Percentiles rank a stretch among this genome's conserved stretches.
Conservation (phyloP, 2,329 filamentous ascomycete genomes). For the Colletotrichum cuscutae region DNA sequence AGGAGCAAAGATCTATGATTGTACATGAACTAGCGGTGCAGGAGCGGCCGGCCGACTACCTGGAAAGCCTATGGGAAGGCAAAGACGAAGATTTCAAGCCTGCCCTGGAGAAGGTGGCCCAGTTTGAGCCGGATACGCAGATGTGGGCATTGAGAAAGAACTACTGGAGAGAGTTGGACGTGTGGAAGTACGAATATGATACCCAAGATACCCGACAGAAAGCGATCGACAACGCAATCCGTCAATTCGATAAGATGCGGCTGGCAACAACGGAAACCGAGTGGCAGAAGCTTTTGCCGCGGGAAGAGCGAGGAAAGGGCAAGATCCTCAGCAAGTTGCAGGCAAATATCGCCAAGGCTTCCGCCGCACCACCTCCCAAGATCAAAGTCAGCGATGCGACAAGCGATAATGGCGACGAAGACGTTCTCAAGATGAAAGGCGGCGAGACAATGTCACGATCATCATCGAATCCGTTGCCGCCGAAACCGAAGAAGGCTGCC, state of each 20-base stretch:
- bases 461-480: slow-evolving; percentile 59
- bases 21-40: slow-evolving; percentile 70
- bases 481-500: slow-evolving; percentile 67
- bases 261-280: slow-evolving; percentile 65
- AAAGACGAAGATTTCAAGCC: slow-evolving; percentile 63
- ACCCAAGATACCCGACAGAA: slow-evolving; percentile 65
- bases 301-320: slow-evolving; percentile 67
- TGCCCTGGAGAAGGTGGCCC: slow-evolving; percentile 68
- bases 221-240: slow-evolving; percentile 70
- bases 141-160: slow-evolving; percentile 67
- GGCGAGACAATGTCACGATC: slow-evolving; percentile 60
- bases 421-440: slow-evolving; percentile 46
- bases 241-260: slow-evolving; percentile 68
- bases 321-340: slow-evolving; percentile 72
- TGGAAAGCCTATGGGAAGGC: slow-evolving; percentile 62
- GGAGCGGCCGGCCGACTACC: slow-evolving; percentile 60
- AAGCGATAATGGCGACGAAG: slow-evolving; percentile 46
- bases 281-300: slow-evolving; percentile 70
- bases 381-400: slow-evolving; percentile 56
- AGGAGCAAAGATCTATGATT: slow-evolving; percentile 62
- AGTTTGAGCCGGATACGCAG: slow-evolving; percentile 57
- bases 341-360: slow-evolving; percentile 64
- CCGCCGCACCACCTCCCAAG: slow-evolving; percentile 55
- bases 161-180: slow-evolving; percentile 72
- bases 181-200: slow-evolving; percentile 70